Percentiles rank a stretch among this genome's conserved stretches.
Conservation (phyloP, 352 stramenopile genomes). For the Blastocystis sp. region DNA sequence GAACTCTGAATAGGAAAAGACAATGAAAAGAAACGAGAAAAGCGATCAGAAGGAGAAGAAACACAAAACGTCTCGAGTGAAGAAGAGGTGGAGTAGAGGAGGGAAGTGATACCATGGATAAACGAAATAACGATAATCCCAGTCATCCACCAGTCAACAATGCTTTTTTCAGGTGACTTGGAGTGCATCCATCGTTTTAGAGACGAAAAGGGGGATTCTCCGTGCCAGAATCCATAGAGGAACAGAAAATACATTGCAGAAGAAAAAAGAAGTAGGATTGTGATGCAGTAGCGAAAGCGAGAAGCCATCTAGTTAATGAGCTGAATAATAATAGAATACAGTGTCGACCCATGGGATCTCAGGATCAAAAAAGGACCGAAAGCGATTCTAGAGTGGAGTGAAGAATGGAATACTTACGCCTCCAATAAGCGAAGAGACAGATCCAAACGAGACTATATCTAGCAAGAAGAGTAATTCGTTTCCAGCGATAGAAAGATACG, state of each 20-base stretch:
- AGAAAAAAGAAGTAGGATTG: not conserved
- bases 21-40: not conserved
- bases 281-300: not conserved
- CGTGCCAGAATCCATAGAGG: not conserved
- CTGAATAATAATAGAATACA: not conserved
- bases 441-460: slow-evolving; percentile 18
- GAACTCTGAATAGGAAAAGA: not conserved
- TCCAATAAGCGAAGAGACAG: slow-evolving; percentile 13
- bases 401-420: not conserved
- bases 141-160: not conserved
- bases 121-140: not conserved
- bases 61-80: not conserved
- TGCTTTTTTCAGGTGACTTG: not conserved
- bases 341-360: not conserved
- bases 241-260: not conserved
- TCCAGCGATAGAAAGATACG: not conserved
- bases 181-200: not conserved
- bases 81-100: not conserved
- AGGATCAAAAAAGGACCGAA: not conserved
- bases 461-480: slow-evolving; percentile 5
- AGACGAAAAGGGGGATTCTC: slow-evolving; percentile 34
- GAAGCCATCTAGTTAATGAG: not conserved
- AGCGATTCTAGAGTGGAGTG: not conserved
- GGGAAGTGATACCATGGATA: not conserved
- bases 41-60: not conserved